A percentile compares a stretch with the other conserved stretches of the same genome.
Conservation (phyloP, 371 early-diverging fungal genomes). For the Ordospora pajunii region DNA sequence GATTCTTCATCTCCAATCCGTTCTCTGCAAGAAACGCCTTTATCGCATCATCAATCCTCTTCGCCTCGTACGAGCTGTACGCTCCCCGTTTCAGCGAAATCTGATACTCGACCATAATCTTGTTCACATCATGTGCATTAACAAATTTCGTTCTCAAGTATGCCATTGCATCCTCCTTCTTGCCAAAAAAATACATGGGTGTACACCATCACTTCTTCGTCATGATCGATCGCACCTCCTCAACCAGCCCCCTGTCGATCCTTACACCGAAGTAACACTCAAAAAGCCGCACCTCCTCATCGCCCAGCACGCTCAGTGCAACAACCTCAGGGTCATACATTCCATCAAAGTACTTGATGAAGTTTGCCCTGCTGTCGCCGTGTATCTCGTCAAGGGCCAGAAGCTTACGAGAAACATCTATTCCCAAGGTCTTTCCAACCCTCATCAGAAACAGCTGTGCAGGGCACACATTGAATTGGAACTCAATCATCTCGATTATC, state of each 20-base stretch:
- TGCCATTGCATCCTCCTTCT: background rate
- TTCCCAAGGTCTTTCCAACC: constrained; percentile 4
- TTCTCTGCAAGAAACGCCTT: background rate
- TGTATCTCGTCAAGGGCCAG: constrained; percentile 7
- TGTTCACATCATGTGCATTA: background rate
- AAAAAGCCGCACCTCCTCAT: constrained; percentile 22
- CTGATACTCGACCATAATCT: background rate
- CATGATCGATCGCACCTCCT: constrained; percentile 9
- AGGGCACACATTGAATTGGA: constrained; percentile 33
- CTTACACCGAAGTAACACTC: constrained; percentile 6
- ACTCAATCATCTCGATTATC: constrained; percentile 19
- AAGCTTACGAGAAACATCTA: background rate
- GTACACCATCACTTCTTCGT: background rate
- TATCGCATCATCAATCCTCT: background rate
- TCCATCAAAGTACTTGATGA: constrained; percentile 39
- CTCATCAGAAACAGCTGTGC: constrained; percentile 23
- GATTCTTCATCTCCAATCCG: background rate
- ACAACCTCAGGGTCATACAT: constrained; percentile 30
- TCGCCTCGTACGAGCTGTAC: background rate
- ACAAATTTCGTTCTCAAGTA: background rate
- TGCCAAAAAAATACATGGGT: constrained; percentile 9
- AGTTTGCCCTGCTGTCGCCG: constrained; percentile 27
- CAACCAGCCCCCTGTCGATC: background rate
- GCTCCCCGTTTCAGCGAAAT: background rate
- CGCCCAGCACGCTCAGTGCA: constrained; percentile 5